Conservation (phyloP, 2,329 filamentous ascomycete genomes). For the Apiospora aurea region DNA sequence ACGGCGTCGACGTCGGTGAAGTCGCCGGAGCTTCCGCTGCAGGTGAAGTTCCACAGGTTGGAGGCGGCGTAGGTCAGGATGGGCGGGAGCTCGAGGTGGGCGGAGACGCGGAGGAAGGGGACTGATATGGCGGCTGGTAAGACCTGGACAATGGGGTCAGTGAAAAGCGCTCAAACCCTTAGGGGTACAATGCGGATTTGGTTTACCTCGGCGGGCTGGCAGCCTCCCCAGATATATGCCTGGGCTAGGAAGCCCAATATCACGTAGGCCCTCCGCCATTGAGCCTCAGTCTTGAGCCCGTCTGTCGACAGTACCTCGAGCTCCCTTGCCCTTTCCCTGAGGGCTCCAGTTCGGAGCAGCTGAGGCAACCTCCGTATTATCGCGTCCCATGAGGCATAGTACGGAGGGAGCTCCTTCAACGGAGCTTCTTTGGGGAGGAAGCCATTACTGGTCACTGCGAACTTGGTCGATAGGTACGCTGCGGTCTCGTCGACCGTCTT, state of each 20-base stretch:
- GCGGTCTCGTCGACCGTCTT: slow-evolving; percentile 20
- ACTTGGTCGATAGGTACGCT: slow-evolving; percentile 41
- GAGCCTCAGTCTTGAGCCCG: slow-evolving; percentile 66
- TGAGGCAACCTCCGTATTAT: slow-evolving; percentile 72
- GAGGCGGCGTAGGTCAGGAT: slow-evolving; percentile 90
- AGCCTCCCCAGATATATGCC: slow-evolving; percentile 88
- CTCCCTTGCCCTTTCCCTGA: slow-evolving; percentile 68
- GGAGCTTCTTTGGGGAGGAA: slow-evolving; percentile 80
- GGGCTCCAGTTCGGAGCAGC: slow-evolving; percentile 67
- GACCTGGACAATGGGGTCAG: slow-evolving; percentile 47
- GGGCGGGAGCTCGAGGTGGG: slow-evolving; percentile 80
- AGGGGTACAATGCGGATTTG: too few relatives aligned
- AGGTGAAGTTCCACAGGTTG: slow-evolving; percentile 89
- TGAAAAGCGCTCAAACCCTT: too few relatives aligned
- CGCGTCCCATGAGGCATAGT: slow-evolving; percentile 83
- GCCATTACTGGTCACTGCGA: slow-evolving; percentile 63
- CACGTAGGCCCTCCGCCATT: slow-evolving; percentile 85
- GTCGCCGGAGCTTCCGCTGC: slow-evolving; percentile 50
- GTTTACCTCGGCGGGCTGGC: slow-evolving; percentile 76
- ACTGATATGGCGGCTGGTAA: slow-evolving; percentile 80
- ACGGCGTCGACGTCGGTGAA: slow-evolving; percentile 74
- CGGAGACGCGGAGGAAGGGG: slow-evolving; percentile 76
- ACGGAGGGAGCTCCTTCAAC: slow-evolving; percentile 68
- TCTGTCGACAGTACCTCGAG: slow-evolving; percentile 76
- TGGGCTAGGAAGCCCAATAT: slow-evolving; percentile 82